Evolutionary conservation across 2,329 filamentous ascomycete genomes (phyloP).

Genomic region (Penicillium sp.): DNA sequence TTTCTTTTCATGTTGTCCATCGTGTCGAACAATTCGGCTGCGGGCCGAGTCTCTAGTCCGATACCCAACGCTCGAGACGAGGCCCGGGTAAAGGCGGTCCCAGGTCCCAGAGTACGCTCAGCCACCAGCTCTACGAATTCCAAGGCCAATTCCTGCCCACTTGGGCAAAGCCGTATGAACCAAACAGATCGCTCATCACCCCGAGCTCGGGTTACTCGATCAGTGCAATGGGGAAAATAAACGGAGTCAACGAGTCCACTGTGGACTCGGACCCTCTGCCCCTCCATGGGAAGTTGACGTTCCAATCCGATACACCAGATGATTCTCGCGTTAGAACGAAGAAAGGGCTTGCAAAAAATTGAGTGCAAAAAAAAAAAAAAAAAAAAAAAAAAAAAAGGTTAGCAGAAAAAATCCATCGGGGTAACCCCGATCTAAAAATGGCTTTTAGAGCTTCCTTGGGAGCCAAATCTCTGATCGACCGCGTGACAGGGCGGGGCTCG

Average conservation of each 20-base stretch:
- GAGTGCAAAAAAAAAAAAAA: too few species aligned
- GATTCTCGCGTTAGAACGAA: neutral
- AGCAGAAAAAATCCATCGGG: neutral
- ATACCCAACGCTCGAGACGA: neutral
- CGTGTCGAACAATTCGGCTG: neutral
- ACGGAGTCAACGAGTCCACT: neutral
- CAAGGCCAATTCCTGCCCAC: constrained; percentile 10
- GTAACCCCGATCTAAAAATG: neutral
- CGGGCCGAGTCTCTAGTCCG: constrained; percentile 5
- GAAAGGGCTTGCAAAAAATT: neutral
- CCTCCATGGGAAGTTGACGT: neutral
- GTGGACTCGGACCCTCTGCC: neutral
- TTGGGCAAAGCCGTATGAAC: constrained; percentile 10
- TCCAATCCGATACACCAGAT: neutral
- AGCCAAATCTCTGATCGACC: constrained; percentile 14
- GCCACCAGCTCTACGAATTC: neutral
- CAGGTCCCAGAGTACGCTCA: too few species aligned
- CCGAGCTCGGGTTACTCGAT: constrained; percentile 26
- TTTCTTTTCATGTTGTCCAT: too few species aligned
- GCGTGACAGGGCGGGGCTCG: constrained; percentile 10
- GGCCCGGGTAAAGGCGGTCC: neutral
- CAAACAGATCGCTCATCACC: neutral
- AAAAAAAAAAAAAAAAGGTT: neutral
- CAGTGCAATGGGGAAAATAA: constrained; percentile 4
- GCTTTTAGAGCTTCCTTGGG: neutral